Evolutionary conservation across 2,329 filamentous ascomycete species (phyloP).

Genomic region (Colletotrichum sp.): DNA sequence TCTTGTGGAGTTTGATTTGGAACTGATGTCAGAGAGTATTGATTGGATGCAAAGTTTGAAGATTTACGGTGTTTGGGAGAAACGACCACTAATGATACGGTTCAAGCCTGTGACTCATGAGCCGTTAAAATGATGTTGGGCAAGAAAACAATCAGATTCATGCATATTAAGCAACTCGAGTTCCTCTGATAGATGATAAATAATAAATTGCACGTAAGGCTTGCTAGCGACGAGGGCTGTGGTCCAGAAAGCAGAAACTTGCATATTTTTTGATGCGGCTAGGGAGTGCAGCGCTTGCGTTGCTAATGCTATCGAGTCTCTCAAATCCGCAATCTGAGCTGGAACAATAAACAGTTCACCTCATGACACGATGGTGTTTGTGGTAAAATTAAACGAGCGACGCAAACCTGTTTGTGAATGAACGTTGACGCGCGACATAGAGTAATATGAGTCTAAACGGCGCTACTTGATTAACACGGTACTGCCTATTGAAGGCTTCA

Average conservation of each 20-base stretch:
- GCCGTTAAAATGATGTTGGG: neutral
- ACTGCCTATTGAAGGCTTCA: neutral
- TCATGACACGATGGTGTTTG: too few species aligned
- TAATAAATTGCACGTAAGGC: neutral
- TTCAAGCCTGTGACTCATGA: neutral
- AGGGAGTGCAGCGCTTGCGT: neutral
- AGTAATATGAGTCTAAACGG: neutral
- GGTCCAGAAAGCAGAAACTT: neutral
- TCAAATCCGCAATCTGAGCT: neutral
- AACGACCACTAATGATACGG: conserved; percentile 16
- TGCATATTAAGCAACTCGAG: neutral
- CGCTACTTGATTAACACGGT: neutral
- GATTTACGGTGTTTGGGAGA: conserved; percentile 42
- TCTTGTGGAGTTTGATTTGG: conserved; percentile 53
- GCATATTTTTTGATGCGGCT: neutral
- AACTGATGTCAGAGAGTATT: conserved; percentile 34
- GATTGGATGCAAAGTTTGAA: conserved; percentile 43
- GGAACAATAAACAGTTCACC: too few species aligned
- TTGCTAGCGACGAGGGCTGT: neutral
- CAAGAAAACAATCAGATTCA: neutral
- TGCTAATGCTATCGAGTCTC: neutral
- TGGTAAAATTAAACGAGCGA: neutral
- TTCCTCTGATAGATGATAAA: neutral
- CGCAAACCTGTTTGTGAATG: neutral
- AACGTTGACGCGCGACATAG: neutral